These are phyloP conservation scores for Fusarium guadeloupense DNA, from an alignment of 2,329 filamentous ascomycete species.

Conservation along the genomic window DNA sequence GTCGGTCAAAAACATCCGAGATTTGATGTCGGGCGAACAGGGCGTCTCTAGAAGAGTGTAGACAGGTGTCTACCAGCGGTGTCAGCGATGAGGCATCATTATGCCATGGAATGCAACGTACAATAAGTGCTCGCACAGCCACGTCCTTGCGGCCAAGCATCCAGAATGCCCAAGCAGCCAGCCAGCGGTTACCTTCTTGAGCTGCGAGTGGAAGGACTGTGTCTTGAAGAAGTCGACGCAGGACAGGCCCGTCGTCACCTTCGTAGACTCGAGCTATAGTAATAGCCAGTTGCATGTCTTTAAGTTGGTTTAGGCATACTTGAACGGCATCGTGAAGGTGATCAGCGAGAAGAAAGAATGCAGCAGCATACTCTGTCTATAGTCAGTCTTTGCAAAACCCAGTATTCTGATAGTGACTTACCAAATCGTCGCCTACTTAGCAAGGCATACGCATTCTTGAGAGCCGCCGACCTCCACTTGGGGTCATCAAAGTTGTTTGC, in stretches of 20 bases:
- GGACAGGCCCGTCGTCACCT: conserved; percentile 79
- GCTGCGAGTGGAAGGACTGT: conserved; percentile 81
- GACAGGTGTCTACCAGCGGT: conserved; percentile 71
- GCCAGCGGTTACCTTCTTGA: conserved; percentile 87
- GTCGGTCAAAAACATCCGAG: conserved; percentile 85
- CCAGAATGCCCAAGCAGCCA: conserved; percentile 96
- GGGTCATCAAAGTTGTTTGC: conserved; percentile 90
- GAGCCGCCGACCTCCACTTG: conserved; percentile 86
- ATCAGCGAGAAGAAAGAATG: conserved; percentile 93
- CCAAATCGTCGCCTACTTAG: conserved; percentile 90
- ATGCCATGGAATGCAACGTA: conserved; percentile 55
- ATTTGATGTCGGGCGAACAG: conserved; percentile 73
- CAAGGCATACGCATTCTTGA: conserved; percentile 96
- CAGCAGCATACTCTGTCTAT: conserved; percentile 85
- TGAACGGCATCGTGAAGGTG: conserved; percentile 85
- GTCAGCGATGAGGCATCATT: background rate
- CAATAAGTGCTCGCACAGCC: conserved; percentile 84
- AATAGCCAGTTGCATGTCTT: conserved; percentile 89
- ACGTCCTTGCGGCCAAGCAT: conserved; percentile 84
- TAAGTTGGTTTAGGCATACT: conserved; percentile 85
- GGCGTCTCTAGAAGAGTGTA: conserved; percentile 76
- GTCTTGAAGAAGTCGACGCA: conserved; percentile 79
- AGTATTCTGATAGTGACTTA: conserved; percentile 50
- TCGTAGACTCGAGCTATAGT: conserved; percentile 89
- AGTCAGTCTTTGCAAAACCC: conserved; percentile 40